Percentiles rank a stretch among this genome's conserved stretches.
These are phyloP conservation scores for Leishmania arabica DNA, from an alignment of 208 protist species.

Conservation along the genomic window DNA sequence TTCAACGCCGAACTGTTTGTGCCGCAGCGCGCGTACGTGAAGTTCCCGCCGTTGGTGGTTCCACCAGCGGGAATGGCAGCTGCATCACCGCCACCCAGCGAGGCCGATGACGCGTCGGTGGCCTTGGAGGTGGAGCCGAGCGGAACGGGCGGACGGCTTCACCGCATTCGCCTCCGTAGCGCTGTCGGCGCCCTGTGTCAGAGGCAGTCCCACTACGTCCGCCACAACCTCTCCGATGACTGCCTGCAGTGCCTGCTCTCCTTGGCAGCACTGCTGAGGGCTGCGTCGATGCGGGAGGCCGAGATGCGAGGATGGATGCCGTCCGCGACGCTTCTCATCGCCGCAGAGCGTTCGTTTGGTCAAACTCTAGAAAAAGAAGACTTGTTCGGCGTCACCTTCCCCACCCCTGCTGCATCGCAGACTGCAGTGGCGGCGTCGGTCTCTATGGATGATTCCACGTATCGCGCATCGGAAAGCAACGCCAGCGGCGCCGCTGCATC, in stretches of 20 bases:
- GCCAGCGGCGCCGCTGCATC: not conserved
- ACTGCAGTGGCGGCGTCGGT: not conserved
- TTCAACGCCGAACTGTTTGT: constrained; percentile 86
- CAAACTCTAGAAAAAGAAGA: constrained; percentile 77
- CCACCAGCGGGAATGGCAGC: constrained; percentile 31
- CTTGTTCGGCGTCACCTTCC: constrained; percentile 48
- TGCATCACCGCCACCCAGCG: not conserved
- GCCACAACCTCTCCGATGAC: constrained; percentile 65
- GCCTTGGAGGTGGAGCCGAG: constrained; percentile 60
- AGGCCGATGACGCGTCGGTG: not conserved
- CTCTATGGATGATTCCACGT: not conserved
- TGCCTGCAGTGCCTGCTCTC: constrained; percentile 70
- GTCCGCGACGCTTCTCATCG: constrained; percentile 71
- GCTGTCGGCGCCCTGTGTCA: constrained; percentile 44
- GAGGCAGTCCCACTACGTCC: constrained; percentile 67
- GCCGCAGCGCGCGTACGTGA: constrained; percentile 59
- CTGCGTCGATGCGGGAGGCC: constrained; percentile 57
- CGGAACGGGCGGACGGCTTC: constrained; percentile 82
- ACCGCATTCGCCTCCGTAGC: constrained; percentile 78
- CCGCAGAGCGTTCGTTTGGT: constrained; percentile 84
- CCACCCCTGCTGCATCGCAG: not conserved
- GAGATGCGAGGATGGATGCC: constrained; percentile 68
- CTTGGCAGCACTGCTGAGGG: constrained; percentile 43
- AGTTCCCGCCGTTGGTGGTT: constrained; percentile 83
- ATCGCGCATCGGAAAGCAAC: not conserved